These are phyloP conservation scores for Aquilaria sinensis DNA, from an alignment of 345 rosid species.

Conservation along the genomic window DNA sequence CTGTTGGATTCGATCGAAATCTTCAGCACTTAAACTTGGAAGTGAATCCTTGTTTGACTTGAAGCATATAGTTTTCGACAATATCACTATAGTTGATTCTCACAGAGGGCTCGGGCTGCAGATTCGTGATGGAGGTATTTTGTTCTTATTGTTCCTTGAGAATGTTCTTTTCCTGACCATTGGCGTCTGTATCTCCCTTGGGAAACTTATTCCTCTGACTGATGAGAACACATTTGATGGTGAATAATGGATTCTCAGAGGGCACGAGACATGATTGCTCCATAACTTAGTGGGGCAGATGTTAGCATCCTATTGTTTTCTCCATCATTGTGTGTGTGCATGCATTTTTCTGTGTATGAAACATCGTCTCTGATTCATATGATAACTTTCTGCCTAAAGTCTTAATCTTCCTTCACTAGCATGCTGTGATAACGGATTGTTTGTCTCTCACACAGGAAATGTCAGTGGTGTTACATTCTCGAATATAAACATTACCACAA, in stretches of 20 bases:
- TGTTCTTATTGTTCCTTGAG: neutral
- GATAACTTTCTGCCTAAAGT: neutral
- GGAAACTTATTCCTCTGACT: too few species aligned
- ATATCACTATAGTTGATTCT: slow-evolving; percentile 68
- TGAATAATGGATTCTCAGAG: too few species aligned
- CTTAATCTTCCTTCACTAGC: neutral
- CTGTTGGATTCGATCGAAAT: slow-evolving; percentile 80
- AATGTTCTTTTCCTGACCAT: neutral
- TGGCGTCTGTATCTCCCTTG: too few species aligned
- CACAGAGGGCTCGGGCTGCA: slow-evolving; percentile 77
- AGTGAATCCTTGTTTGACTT: slow-evolving; percentile 79
- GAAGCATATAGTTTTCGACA: slow-evolving; percentile 55
- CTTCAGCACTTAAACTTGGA: slow-evolving; percentile 82
- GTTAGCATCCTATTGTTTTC: neutral
- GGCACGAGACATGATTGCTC: too few species aligned
- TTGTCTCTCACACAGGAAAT: slow-evolving; percentile 45
- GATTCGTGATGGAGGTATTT: slow-evolving; percentile 84
- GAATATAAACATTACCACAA: slow-evolving; percentile 63
- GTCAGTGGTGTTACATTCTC: slow-evolving; percentile 66
- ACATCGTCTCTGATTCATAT: neutral
- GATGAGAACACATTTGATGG: too few species aligned
- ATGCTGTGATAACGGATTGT: neutral
- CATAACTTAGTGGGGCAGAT: neutral
- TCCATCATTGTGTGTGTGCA: neutral
- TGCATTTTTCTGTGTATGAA: too few species aligned